Base-by-base conservation (phyloP, 371 early-diverging fungal genomes). In the Mucor sp. region DNA sequence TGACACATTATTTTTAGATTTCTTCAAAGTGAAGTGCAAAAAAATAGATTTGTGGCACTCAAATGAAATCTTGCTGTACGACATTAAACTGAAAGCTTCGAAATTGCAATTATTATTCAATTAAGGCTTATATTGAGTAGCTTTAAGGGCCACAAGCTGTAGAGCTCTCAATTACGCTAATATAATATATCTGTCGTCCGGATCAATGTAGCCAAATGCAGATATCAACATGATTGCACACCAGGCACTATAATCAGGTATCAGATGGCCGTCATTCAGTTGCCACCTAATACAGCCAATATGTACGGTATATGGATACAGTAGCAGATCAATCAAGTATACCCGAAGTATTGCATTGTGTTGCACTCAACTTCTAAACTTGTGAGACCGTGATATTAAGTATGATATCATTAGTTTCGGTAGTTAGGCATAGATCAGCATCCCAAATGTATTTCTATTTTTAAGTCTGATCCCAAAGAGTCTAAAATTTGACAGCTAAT, bases 1-100 rank as follows among this genome's bases (percentile, higher is more conserved):
- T 50, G 50, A 25, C 50, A 50, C 9, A 12, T 50, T 50, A 50
- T 50, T 50, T 50, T 50, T 50, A 50, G 50, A 50, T 50, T 47
- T 47, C 21, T 17, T 19, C 8, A 19, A 5, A 7, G 15, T 21
- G 17, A 17, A 47, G 47, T 6, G 21, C n/a, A 47, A 21, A 47
- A 21, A 44, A 43, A 43, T 6, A n/a, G 15, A n/a, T 43, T 43
- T 43, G 17, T 44, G 7, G 44, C 19, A 44, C 44, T 44, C 6
- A 2, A 19, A 2, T 33, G 33, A 33, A 33, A 4, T 17, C 8
- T 5, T 44, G 19, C 19, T 44, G 44, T 44, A 44, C 44, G 7
- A 44, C 44, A 44, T 44, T 44, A 44, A 7, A n/a, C 1, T 19
- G 6, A 44, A 37, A 37, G 37, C 37, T 37, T 37, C n/a, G 37